A percentile compares a stretch with the other conserved stretches of the same genome.
These are phyloP conservation scores for Cladophialophora chaetospira DNA, from an alignment of 2,329 filamentous ascomycete genomes.

Conservation along the genomic window DNA sequence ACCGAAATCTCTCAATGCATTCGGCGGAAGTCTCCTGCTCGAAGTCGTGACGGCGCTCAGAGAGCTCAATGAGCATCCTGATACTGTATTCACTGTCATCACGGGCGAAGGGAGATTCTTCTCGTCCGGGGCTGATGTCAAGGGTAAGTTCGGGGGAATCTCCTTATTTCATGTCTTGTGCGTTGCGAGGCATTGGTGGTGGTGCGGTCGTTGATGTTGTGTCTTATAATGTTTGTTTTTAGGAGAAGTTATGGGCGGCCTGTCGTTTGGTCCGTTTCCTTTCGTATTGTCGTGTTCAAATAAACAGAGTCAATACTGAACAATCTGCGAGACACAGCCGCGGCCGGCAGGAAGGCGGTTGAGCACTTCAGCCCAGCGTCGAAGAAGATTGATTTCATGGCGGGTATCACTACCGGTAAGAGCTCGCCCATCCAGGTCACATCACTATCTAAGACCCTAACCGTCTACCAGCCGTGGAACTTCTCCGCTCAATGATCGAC, in stretches of 20 bases:
- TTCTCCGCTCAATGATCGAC: constrained; percentile 44
- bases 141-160: constrained; percentile 33
- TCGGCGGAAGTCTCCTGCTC: constrained; percentile 48
- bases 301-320: not conserved
- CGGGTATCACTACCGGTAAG: constrained; percentile 6
- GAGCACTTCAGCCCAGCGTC: constrained; percentile 15
- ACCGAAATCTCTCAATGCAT: constrained; percentile 52
- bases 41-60: constrained; percentile 49
- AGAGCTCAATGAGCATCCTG: constrained; percentile 50
- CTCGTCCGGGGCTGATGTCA: constrained; percentile 53
- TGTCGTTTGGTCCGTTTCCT: constrained; percentile 4
- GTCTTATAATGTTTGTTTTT: constrained; percentile 11
- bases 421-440: not conserved
- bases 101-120: constrained; percentile 56
- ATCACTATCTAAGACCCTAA: not conserved
- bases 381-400: constrained; percentile 26
- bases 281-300: not conserved
- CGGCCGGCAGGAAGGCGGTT: not conserved
- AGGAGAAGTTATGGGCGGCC: constrained; percentile 2
- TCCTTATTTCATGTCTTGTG: not conserved
- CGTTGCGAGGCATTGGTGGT: too few relatives aligned
- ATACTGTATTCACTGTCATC: constrained; percentile 54
- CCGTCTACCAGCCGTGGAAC: constrained; percentile 13
- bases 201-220: constrained; percentile 29
- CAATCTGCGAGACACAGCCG: constrained; percentile 5